A percentile compares a stretch with the other conserved stretches of the same genome.
Evolutionary conservation across 2,329 filamentous ascomycete species (phyloP).

Genomic region (Helotiales sp.): DNA sequence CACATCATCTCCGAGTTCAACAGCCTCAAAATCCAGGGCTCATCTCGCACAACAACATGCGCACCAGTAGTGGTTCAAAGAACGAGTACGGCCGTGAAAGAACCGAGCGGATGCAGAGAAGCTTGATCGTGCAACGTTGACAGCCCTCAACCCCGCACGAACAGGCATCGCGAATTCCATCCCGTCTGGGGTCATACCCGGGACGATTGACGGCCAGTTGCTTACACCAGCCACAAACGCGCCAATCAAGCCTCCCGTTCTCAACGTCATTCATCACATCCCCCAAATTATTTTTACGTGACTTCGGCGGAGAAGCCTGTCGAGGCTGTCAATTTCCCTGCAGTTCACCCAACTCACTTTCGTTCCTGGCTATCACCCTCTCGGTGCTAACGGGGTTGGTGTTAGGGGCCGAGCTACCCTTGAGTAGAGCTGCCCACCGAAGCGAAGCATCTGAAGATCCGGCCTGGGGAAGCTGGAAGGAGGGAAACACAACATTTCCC

Average conservation of each 20-base stretch:
- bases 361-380: background rate
- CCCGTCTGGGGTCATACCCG: no score
- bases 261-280: conserved; percentile 14
- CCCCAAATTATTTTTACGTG: background rate
- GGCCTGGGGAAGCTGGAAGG: background rate
- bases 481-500: background rate
- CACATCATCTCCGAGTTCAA: background rate
- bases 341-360: no score
- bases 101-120: conserved; percentile 11
- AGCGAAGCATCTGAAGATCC: background rate
- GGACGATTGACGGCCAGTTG: background rate
- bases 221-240: conserved; percentile 13
- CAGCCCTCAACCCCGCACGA: no score
- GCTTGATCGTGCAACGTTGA: conserved; percentile 12
- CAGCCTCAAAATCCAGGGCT: background rate
- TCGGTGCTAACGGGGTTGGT: no score
- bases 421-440: no score
- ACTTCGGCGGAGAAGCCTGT: background rate
- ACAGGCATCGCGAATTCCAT: no score
- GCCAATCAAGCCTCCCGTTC: conserved; percentile 19
- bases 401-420: no score
- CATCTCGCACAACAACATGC: conserved; percentile 3
- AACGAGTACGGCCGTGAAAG: conserved; percentile 15
- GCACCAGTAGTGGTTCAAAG: conserved; percentile 20
- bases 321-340: no score